phyloP scores from a whole-genome alignment of 164 flowering plant genomes.

The Taxillus chinensis region DNA sequence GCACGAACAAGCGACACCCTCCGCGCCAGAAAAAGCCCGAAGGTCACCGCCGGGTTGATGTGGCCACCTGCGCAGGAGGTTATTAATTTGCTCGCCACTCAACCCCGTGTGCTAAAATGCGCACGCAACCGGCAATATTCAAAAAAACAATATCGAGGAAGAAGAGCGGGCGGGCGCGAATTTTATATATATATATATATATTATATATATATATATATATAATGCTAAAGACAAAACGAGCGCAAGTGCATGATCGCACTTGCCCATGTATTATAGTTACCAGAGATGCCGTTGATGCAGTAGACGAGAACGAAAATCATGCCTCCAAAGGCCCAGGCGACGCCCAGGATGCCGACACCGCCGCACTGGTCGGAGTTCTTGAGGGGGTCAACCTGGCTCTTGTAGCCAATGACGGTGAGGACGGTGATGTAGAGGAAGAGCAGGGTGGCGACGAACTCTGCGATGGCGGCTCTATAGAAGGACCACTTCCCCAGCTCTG shows the following conservation, averaged over 20 bases:
- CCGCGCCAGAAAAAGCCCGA: slow-evolving; percentile 34
- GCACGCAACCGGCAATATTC: no score
- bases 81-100: no score
- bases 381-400: slow-evolving; percentile 9
- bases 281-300: slow-evolving; percentile 8
- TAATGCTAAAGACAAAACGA: no score
- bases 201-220: no score
- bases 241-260: no score
- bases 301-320: slow-evolving; percentile 6
- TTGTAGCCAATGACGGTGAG: slow-evolving; percentile 21
- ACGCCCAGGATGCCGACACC: slow-evolving; percentile 25
- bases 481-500: background rate
- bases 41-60: slow-evolving; percentile 43
- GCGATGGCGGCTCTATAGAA: slow-evolving; percentile 3
- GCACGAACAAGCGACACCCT: slow-evolving; percentile 35
- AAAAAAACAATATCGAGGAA: no score
- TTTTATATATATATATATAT: no score
- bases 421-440: slow-evolving; percentile 13
- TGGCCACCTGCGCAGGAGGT: slow-evolving; percentile 24
- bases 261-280: background rate
- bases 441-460: slow-evolving; percentile 6
- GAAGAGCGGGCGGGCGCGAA: no score
- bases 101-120: no score
- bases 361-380: slow-evolving; percentile 13
- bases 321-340: slow-evolving; percentile 22